Base-by-base conservation (phyloP, 108 stramenopile genomes). In the Cyclotella sp. region DNA sequence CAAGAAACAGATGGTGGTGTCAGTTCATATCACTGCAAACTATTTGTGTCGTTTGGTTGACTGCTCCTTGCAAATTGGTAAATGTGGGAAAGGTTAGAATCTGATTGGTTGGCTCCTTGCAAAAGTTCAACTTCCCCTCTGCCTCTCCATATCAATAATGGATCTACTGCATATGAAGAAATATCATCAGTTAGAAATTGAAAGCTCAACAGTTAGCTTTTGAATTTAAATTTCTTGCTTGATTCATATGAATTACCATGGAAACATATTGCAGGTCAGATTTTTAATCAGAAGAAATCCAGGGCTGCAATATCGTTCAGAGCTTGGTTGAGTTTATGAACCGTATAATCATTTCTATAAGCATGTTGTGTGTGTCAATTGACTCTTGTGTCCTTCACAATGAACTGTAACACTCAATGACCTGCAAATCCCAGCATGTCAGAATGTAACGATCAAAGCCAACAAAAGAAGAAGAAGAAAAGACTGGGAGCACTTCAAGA, bases 41-140 rank as follows among this genome's bases (percentile, higher is more conserved):
- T 81, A 81, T 75, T 52, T 81, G 27, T 70, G 70, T 21, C 15
- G 70, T n/a, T 60, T 81, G 13, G 73, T 81, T 26, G 80, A 81
- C 54, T 53, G 72, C 12, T 81, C 74, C 51, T 69, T 81, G 26
- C 72, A 81, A 60, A 28, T 81, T 29, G 80, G 80, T n/a, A 74
- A 53, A 44, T 40, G 44, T n/a, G 67, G 54, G 24, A 43, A 64
- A 46, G 63, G 69, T 24, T 81, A 73, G 80, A 81, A 81, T 58
- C 80, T 73, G 53, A 67, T 68, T 55, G 73, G 73, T 9, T 81
- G 80, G 80, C 73, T 81, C 19, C 30, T 81, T 11, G 43, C 73
- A 13, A 81, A 81, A 73, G 58, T 70, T 53, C 80, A 81, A 30
- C 72, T 81, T 0, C 80, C 80, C 53, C 40, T 52, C 22, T 79